Conservation (phyloP, 352 stramenopile species). For the Phytopythium montanum region DNA sequence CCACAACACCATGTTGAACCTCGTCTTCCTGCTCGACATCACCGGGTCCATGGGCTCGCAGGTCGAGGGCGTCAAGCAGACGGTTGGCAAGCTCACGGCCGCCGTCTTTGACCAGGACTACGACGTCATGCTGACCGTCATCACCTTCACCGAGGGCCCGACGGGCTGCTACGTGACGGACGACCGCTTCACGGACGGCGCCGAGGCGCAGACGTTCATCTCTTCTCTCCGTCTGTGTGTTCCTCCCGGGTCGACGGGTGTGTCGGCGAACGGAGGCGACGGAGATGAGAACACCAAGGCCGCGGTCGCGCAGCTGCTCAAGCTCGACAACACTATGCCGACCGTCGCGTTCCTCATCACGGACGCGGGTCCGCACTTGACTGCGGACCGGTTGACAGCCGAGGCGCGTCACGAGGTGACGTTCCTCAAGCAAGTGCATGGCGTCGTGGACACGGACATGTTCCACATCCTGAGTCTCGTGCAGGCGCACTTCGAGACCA, state of each 20-base stretch:
- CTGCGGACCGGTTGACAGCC: constrained; percentile 21
- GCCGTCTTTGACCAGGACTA: constrained; percentile 50
- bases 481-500: constrained; percentile 43
- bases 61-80: constrained; percentile 51
- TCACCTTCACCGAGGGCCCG: constrained; percentile 61
- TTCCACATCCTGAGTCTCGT: constrained; percentile 47
- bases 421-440: constrained; percentile 41
- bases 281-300: constrained; percentile 71
- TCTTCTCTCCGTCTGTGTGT: constrained; percentile 34
- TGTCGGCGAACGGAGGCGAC: constrained; percentile 50
- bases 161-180: constrained; percentile 57
- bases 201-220: constrained; percentile 37
- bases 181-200: constrained; percentile 57
- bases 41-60: constrained; percentile 66
- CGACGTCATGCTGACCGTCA: constrained; percentile 59
- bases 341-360: constrained; percentile 72
- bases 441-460: constrained; percentile 45
- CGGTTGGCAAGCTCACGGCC: constrained; percentile 43
- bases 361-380: constrained; percentile 49
- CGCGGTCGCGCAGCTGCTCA: constrained; percentile 45
- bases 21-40: constrained; percentile 73
- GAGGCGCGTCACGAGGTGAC: constrained; percentile 40
- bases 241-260: constrained; percentile 24
- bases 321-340: constrained; percentile 40
- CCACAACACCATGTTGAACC: constrained; percentile 46